Percentiles rank a stretch among this genome's conserved stretches.
Conservation (phyloP, 495 filamentous ascomycete genomes). For the Hypoxylon trugodes region DNA sequence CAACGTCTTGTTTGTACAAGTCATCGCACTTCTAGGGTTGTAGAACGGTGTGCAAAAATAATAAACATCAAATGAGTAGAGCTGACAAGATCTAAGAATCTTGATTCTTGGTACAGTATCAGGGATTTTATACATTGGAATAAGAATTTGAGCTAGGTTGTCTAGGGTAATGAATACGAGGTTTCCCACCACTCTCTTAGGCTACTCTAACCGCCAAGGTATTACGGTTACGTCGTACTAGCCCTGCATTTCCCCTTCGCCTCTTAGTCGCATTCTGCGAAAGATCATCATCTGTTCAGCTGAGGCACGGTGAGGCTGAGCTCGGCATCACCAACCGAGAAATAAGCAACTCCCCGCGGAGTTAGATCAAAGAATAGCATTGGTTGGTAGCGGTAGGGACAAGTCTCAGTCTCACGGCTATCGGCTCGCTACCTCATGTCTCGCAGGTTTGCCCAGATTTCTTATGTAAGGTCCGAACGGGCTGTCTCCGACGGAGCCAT, state of each 20-base stretch:
- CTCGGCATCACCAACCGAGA: neutral
- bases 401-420: neutral
- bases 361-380: conserved; percentile 7
- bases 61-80: neutral
- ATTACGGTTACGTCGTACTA: conserved; percentile 17
- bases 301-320: conserved; percentile 22
- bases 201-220: conserved; percentile 29
- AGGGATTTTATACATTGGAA: conserved; percentile 25
- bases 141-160: conserved; percentile 9
- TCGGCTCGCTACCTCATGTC: neutral
- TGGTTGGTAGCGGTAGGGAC: conserved; percentile 14
- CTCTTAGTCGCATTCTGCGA: conserved; percentile 14
- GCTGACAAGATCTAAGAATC: neutral
- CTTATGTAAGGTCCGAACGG: neutral
- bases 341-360: conserved; percentile 5
- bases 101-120: neutral
- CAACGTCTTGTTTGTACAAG: neutral
- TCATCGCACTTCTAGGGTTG: neutral
- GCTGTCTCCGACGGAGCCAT: conserved; percentile 4
- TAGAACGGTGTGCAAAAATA: neutral
- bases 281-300: conserved; percentile 24
- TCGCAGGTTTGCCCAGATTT: conserved; percentile 13
- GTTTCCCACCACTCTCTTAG: conserved; percentile 16
- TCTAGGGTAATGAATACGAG: conserved; percentile 34
- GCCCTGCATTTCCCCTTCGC: conserved; percentile 22